Percentiles rank a stretch among this genome's conserved stretches.
Evolutionary conservation across 1,284 basidiomycete genomes (phyloP).

Genomic region (Ustilago loliicola): DNA sequence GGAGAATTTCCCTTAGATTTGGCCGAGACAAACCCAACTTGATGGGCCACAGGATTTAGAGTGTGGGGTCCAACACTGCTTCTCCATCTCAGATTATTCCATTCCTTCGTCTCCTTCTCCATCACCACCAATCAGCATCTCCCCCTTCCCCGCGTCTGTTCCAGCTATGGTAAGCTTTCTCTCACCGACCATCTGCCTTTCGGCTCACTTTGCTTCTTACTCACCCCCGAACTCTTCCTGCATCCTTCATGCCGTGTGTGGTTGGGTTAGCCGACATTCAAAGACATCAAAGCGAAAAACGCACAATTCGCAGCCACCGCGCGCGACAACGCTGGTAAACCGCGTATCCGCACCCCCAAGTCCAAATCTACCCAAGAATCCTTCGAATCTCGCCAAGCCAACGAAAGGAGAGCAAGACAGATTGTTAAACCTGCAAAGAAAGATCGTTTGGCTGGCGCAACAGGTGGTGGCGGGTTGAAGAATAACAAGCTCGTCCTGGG

Average conservation of each 20-base stretch:
- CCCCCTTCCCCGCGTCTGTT: too few relatives aligned
- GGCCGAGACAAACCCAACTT: background rate
- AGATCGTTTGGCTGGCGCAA: background rate
- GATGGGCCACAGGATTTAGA: background rate
- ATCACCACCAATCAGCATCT: too few relatives aligned
- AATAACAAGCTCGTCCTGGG: constrained; percentile 29
- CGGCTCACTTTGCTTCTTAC: background rate
- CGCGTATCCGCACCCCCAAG: constrained; percentile 28
- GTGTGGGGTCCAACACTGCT: too few relatives aligned
- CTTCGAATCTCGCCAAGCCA: background rate
- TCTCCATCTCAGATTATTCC: too few relatives aligned
- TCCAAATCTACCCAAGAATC: background rate
- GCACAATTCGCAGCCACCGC: constrained; percentile 29
- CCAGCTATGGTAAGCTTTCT: background rate
- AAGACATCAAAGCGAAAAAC: constrained; percentile 46
- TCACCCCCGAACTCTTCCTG: background rate
- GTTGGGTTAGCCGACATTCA: constrained; percentile 25
- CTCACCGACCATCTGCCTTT: too few relatives aligned
- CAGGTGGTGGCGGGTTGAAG: constrained; percentile 12
- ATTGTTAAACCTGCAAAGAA: constrained; percentile 36
- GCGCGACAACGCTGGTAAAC: constrained; percentile 42
- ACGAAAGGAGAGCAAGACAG: constrained; percentile 2
- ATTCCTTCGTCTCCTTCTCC: background rate
- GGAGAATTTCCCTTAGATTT: too few relatives aligned
- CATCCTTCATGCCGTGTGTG: background rate